Conservation (phyloP, 1,139 yeast species). For the Candida sp. region DNA sequence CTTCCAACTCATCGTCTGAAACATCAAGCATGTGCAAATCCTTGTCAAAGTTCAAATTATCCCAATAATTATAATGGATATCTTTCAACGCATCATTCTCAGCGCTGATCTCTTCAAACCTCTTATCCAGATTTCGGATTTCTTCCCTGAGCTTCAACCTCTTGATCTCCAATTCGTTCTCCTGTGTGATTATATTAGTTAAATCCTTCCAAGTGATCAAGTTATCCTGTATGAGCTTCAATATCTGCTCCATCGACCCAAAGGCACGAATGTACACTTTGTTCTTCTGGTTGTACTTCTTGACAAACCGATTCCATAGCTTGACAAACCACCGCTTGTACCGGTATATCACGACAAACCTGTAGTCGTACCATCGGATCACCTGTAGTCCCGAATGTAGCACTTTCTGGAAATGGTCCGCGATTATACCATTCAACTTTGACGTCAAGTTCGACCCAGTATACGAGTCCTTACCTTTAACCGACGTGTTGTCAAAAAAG, state of each 20-base stretch:
- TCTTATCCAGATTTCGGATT: slow-evolving; percentile 7
- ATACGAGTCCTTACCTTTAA: slow-evolving; percentile 3
- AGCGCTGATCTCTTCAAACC: slow-evolving; percentile 17
- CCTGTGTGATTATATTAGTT: slow-evolving; percentile 27
- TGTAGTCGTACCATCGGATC: slow-evolving; percentile 28
- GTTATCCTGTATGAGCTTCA: slow-evolving; percentile 23
- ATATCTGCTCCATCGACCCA: slow-evolving; percentile 26
- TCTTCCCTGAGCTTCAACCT: slow-evolving; percentile 18
- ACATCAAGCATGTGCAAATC: slow-evolving; percentile 34
- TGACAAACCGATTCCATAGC: slow-evolving; percentile 40
- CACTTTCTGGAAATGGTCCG: slow-evolving; percentile 10
- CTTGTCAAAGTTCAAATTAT: slow-evolving; percentile 25
- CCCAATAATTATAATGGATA: slow-evolving; percentile 43
- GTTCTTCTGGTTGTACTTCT: slow-evolving; percentile 29
- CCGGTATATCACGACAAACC: slow-evolving; percentile 26
- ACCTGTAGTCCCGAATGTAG: slow-evolving; percentile 12
- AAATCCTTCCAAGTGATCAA: slow-evolving; percentile 27
- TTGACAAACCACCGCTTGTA: slow-evolving; percentile 44
- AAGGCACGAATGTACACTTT: slow-evolving; percentile 22
- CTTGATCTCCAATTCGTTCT: slow-evolving; percentile 28
- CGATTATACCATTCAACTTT: slow-evolving; percentile 13
- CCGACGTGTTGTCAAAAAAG: slow-evolving; percentile 3
- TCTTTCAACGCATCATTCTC: slow-evolving; percentile 23
- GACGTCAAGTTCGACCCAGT: slow-evolving; percentile 11
- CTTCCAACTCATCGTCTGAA: slow-evolving; percentile 16